These are phyloP conservation scores for Protoeuglena noctilucae DNA, from an alignment of 139 green algal species.

Conservation along the genomic window DNA sequence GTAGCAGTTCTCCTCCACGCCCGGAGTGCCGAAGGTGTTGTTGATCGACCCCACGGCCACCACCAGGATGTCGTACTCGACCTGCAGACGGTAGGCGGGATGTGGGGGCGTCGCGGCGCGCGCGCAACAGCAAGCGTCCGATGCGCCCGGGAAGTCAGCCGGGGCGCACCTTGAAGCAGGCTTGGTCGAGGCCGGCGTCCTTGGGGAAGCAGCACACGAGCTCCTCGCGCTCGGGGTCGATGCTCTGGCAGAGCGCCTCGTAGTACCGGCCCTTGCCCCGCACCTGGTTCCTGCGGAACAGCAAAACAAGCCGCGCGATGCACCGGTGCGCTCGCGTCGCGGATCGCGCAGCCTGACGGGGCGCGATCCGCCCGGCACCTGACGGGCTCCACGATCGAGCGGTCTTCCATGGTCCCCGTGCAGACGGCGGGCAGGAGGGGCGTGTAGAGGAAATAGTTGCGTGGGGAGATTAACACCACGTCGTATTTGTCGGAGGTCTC, in stretches of 20 bases:
- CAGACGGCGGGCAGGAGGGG: constrained; percentile 78
- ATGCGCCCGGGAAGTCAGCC: not conserved
- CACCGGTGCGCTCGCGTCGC: too few relatives aligned
- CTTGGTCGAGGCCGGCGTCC: constrained; percentile 49
- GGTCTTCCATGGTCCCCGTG: constrained; percentile 74
- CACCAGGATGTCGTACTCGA: constrained; percentile 70
- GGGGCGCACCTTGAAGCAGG: constrained; percentile 51
- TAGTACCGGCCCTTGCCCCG: constrained; percentile 54
- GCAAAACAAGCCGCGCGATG: too few relatives aligned
- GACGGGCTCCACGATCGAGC: constrained; percentile 86
- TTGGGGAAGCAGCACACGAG: constrained; percentile 75
- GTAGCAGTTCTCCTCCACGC: constrained; percentile 62
- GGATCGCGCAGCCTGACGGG: too few relatives aligned
- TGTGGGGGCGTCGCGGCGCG: too few relatives aligned
- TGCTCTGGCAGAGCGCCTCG: constrained; percentile 59
- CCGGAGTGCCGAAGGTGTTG: constrained; percentile 83
- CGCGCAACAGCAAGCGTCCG: not conserved
- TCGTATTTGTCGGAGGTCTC: constrained; percentile 38
- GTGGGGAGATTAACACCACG: constrained; percentile 57
- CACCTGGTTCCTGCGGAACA: not conserved
- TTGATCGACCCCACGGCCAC: constrained; percentile 62
- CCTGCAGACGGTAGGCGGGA: not conserved
- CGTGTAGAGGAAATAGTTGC: constrained; percentile 98
- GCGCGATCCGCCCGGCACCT: constrained; percentile 10
- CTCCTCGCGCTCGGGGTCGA: constrained; percentile 50